phyloP scores from a whole-genome alignment of 1,284 basidiomycete species.

The Apiotrichum siamense region DNA sequence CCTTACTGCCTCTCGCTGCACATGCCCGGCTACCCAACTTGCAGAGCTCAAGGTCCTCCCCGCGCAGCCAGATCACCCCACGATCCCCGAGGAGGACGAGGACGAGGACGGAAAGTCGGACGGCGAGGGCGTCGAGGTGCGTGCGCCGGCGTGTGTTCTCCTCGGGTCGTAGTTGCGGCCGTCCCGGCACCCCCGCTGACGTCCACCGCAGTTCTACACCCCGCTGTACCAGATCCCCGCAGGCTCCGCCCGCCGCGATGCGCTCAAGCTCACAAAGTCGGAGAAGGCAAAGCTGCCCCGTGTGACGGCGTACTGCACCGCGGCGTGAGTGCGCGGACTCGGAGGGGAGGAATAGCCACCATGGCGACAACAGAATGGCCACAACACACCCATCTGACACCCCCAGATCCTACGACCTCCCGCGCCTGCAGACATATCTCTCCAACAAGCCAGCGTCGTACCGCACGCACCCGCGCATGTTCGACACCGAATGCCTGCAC shows the following conservation, averaged over 20 bases:
- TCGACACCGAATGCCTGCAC: conserved; percentile 46
- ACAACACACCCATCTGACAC: neutral
- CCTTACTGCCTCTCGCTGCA: neutral
- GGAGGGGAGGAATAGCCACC: too few species aligned
- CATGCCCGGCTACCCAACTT: conserved; percentile 16
- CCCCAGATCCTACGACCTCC: conserved; percentile 74
- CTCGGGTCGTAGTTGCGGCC: neutral
- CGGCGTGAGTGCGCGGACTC: conserved; percentile 57
- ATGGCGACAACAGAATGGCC: neutral
- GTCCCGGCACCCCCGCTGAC: neutral
- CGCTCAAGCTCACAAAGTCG: conserved; percentile 80
- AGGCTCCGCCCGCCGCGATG: conserved; percentile 86
- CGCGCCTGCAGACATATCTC: conserved; percentile 80
- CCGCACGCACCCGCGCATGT: conserved; percentile 67
- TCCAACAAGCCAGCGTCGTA: conserved; percentile 72
- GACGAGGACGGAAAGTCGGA: conserved; percentile 37
- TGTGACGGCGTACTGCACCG: conserved; percentile 92
- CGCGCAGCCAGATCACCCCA: conserved; percentile 67
- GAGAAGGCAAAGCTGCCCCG: conserved; percentile 90
- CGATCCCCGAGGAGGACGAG: conserved; percentile 56
- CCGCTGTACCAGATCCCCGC: conserved; percentile 88
- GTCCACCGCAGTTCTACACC: conserved; percentile 63
- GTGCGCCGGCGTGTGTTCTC: conserved; percentile 23
- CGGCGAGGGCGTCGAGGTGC: conserved; percentile 61
- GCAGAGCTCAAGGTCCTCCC: conserved; percentile 88